These are phyloP conservation scores for Fusarium globosum DNA, from an alignment of 2,329 filamentous ascomycete species.

Conservation along the genomic window DNA sequence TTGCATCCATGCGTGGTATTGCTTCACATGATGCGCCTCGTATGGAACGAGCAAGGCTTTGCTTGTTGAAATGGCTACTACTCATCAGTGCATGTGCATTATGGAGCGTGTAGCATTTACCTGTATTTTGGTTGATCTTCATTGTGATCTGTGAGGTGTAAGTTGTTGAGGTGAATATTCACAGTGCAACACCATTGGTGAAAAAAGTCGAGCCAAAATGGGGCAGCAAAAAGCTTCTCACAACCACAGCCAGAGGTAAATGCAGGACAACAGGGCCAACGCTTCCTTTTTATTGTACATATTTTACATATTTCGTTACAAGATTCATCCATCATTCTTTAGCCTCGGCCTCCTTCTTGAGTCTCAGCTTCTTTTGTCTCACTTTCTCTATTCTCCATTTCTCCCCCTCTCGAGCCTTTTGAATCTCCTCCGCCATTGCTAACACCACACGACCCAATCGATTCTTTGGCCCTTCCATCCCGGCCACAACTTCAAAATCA, in stretches of 20 bases:
- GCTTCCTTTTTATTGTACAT: conserved; percentile 29
- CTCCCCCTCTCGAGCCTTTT: neutral
- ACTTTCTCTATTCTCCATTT: too few relatives aligned
- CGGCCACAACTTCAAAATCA: conserved; percentile 37
- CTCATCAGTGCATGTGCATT: neutral
- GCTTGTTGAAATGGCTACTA: conserved; percentile 72
- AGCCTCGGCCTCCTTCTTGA: neutral
- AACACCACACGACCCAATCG: conserved; percentile 45
- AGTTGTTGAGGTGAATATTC: conserved; percentile 20
- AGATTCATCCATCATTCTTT: conserved; percentile 6
- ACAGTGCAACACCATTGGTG: conserved; percentile 7
- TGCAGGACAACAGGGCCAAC: neutral
- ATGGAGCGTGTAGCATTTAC: conserved; percentile 43
- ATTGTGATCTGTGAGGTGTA: conserved; percentile 47
- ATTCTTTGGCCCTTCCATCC: conserved; percentile 39
- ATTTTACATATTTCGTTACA: conserved; percentile 21
- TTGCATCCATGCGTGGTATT: conserved; percentile 94
- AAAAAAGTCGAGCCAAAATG: conserved; percentile 29
- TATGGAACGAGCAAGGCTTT: conserved; percentile 85
- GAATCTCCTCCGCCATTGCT: conserved; percentile 46
- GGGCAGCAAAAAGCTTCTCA: conserved; percentile 6
- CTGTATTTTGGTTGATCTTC: conserved; percentile 58
- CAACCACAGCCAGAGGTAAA: neutral
- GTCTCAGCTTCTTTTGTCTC: neutral
- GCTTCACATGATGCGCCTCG: conserved; percentile 80